Percentiles rank a stretch among this genome's conserved stretches.
Conservation (phyloP, 495 filamentous ascomycete genomes). For the Penicillium flavigenum region DNA sequence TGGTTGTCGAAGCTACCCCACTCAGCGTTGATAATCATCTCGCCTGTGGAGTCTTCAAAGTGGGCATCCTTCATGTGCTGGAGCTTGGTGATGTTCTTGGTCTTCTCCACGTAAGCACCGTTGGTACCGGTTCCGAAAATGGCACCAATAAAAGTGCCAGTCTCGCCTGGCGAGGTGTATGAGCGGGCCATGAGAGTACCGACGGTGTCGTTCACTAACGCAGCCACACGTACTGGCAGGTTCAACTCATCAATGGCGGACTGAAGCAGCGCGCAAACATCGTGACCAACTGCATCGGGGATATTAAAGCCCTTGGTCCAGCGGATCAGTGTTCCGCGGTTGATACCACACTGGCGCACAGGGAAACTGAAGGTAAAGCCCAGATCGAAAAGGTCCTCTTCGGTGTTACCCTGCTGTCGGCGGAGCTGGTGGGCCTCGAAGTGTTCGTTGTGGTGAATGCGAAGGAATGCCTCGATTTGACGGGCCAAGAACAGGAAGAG, state of each 20-base stretch:
- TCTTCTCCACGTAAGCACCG: constrained; percentile 76
- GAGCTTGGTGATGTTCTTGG: constrained; percentile 51
- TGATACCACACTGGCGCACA: constrained; percentile 89
- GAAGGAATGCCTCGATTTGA: constrained; percentile 84
- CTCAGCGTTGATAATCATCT: constrained; percentile 98
- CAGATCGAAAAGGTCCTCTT: constrained; percentile 79
- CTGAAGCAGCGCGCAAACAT: constrained; percentile 89
- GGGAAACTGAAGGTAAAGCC: constrained; percentile 99
- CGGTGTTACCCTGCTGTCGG: constrained; percentile 53
- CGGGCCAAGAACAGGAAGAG: constrained; percentile 91
- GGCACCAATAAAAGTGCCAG: constrained; percentile 80
- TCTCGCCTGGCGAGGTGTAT: constrained; percentile 88
- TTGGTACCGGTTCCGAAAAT: constrained; percentile 95
- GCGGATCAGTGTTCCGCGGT: constrained; percentile 85
- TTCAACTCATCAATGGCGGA: constrained; percentile 82
- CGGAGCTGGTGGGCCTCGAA: constrained; percentile 69
- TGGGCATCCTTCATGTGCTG: constrained; percentile 47
- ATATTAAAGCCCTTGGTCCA: constrained; percentile 99
- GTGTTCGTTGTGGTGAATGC: constrained; percentile 84
- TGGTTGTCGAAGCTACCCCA: constrained; percentile 99
- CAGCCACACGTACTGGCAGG: constrained; percentile 88
- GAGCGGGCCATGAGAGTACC: constrained; percentile 97
- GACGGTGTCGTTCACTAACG: constrained; percentile 95
- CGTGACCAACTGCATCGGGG: constrained; percentile 84
- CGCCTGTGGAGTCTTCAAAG: constrained; percentile 78